phyloP scores from a whole-genome alignment of 2,329 filamentous ascomycete genomes.

The Huntiella bhutanensis region DNA sequence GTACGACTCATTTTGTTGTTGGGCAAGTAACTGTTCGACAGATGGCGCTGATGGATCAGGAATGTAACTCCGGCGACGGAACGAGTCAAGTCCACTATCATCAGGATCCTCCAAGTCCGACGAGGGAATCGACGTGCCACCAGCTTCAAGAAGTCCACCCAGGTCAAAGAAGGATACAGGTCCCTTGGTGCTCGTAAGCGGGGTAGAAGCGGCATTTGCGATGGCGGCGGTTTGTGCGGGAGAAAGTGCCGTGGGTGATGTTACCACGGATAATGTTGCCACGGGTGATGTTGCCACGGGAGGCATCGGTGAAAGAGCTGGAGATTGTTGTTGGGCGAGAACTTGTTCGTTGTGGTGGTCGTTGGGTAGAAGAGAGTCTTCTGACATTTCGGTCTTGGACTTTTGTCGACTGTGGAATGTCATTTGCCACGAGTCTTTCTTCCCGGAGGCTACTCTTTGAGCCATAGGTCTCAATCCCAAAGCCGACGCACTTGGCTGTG shows the following conservation, averaged over 20 bases:
- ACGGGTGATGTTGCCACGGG: slow-evolving; percentile 15
- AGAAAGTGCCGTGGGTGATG: slow-evolving; percentile 16
- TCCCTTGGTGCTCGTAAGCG: slow-evolving; percentile 16
- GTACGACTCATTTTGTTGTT: slow-evolving; percentile 10
- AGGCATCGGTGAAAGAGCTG: slow-evolving; percentile 15
- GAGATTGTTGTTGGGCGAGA: not conserved
- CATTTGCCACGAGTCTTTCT: slow-evolving; percentile 26
- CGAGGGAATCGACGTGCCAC: slow-evolving; percentile 16
- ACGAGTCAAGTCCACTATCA: slow-evolving; percentile 15
- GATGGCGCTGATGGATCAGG: slow-evolving; percentile 18
- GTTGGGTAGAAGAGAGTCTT: slow-evolving; percentile 24
- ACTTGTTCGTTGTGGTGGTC: slow-evolving; percentile 15
- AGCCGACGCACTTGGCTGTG: slow-evolving; percentile 1
- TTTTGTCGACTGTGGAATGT: slow-evolving; percentile 20
- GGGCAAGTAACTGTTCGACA: slow-evolving; percentile 16
- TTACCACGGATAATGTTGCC: not conserved
- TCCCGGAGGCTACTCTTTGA: slow-evolving; percentile 10
- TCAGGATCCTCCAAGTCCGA: not conserved
- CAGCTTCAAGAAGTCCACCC: slow-evolving; percentile 51
- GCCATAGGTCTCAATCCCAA: not conserved
- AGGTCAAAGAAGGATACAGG: slow-evolving; percentile 70
- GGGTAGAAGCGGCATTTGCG: slow-evolving; percentile 4
- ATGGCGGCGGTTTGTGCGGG: slow-evolving; percentile 6
- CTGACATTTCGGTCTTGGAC: slow-evolving; percentile 23
- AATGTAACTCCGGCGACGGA: slow-evolving; percentile 16